Percentiles rank a stretch among this genome's conserved stretches.
Conservation (phyloP, 2,329 filamentous ascomycete species). For the Fusarium armeniacum region DNA sequence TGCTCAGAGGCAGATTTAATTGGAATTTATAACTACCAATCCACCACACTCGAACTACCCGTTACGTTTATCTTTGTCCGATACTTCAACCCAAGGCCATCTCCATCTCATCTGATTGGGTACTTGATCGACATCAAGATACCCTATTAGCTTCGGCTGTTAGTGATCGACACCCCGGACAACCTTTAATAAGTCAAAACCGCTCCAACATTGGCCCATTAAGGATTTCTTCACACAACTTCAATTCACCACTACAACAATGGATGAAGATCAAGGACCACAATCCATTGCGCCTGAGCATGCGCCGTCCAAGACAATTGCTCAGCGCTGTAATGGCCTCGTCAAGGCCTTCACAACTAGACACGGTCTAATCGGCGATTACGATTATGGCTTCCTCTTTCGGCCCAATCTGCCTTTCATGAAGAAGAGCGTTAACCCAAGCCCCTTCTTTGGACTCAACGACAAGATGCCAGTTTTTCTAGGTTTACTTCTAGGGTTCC, state of each 20-base stretch:
- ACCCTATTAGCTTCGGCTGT: slow-evolving; percentile 19
- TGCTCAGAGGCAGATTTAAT: slow-evolving; percentile 18
- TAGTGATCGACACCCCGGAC: slow-evolving; percentile 17
- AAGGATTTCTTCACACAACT: slow-evolving; percentile 22
- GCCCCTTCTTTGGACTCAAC: slow-evolving; percentile 88
- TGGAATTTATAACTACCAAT: slow-evolving; percentile 30
- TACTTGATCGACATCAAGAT: slow-evolving; percentile 20
- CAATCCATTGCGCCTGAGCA: slow-evolving; percentile 62
- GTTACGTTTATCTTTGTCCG: not conserved
- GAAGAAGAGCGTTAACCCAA: slow-evolving; percentile 64
- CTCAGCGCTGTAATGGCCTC: slow-evolving; percentile 48
- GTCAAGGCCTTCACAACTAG: slow-evolving; percentile 66
- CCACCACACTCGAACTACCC: slow-evolving; percentile 16
- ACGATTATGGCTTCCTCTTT: slow-evolving; percentile 93
- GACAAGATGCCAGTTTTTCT: slow-evolving; percentile 82
- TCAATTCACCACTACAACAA: slow-evolving; percentile 47
- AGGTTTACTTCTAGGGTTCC: slow-evolving; percentile 80
- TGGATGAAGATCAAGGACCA: slow-evolving; percentile 71
- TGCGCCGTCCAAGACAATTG: slow-evolving; percentile 52
- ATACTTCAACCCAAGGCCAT: not conserved
- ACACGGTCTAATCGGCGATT: slow-evolving; percentile 84
- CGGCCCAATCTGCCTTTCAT: slow-evolving; percentile 86
- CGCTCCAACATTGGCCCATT: slow-evolving; percentile 7
- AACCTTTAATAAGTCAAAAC: slow-evolving; percentile 12
- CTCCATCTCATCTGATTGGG: not conserved